These are phyloP conservation scores for Mallotus repandus DNA, from an alignment of 441 rosid genomes.

Conservation along the genomic window DNA sequence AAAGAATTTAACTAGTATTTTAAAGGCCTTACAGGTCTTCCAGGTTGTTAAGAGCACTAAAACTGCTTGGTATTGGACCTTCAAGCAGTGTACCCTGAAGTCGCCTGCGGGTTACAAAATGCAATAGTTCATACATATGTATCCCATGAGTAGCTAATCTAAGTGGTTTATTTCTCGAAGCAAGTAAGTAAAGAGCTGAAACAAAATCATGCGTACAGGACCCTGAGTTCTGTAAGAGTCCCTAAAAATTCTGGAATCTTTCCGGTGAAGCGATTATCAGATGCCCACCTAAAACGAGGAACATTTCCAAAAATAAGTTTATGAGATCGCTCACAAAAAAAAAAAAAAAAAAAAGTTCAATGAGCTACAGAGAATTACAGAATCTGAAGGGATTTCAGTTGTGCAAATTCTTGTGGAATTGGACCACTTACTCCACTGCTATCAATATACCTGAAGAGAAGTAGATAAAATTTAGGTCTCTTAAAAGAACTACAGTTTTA, in stretches of 20 bases:
- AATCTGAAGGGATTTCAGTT: constrained; percentile 45
- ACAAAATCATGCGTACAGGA: constrained; percentile 39
- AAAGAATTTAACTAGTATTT: neutral
- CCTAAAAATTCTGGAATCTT: constrained; percentile 50
- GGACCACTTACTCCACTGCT: constrained; percentile 58
- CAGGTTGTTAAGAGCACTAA: constrained; percentile 39
- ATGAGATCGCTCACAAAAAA: neutral
- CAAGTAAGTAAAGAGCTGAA: neutral
- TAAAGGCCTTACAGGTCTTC: constrained; percentile 43
- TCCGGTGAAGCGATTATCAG: constrained; percentile 54
- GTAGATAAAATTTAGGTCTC: neutral
- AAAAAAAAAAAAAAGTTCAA: neutral
- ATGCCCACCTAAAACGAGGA: constrained; percentile 51
- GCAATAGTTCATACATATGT: neutral
- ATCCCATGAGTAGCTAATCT: neutral
- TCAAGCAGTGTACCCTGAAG: constrained; percentile 48
- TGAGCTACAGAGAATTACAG: constrained; percentile 34
- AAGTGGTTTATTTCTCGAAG: constrained; percentile 5
- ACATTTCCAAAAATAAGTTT: neutral
- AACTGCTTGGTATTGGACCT: constrained; percentile 60
- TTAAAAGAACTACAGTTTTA: constrained; percentile 4
- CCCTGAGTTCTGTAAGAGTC: constrained; percentile 39
- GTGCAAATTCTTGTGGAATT: constrained; percentile 49
- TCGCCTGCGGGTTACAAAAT: constrained; percentile 32
- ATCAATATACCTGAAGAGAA: constrained; percentile 51